Conservation (phyloP, 1,284 basidiomycete genomes). For the Trichosporon sp. region DNA sequence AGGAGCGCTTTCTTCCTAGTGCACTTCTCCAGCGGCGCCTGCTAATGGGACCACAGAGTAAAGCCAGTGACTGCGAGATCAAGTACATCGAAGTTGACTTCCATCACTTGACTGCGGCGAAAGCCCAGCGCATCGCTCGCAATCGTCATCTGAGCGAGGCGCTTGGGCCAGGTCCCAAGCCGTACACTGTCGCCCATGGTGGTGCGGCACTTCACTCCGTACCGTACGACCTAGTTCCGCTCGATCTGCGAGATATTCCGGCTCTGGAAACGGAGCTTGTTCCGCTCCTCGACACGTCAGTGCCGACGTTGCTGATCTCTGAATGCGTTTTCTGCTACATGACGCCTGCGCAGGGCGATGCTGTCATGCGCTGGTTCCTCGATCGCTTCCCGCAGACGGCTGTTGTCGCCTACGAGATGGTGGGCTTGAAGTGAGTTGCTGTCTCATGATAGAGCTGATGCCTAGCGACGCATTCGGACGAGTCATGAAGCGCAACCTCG, state of each 20-base stretch:
- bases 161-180: constrained; percentile 8
- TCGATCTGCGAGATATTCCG: constrained; percentile 58
- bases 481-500: constrained; percentile 80
- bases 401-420: constrained; percentile 80
- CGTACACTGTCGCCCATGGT: constrained; percentile 51
- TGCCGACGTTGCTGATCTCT: constrained; percentile 76
- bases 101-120: constrained; percentile 70
- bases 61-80: neutral
- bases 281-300: constrained; percentile 56
- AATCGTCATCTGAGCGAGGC: constrained; percentile 56
- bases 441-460: neutral
- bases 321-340: constrained; percentile 94
- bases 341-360: constrained; percentile 56
- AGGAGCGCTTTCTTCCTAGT: too few species aligned
- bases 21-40: too few species aligned
- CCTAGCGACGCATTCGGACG: constrained; percentile 67
- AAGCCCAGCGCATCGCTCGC: constrained; percentile 73
- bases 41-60: neutral
- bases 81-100: constrained; percentile 88
- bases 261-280: constrained; percentile 19
- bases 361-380: constrained; percentile 69
- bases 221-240: constrained; percentile 67
- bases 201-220: constrained; percentile 62
- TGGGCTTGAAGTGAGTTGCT: constrained; percentile 56
- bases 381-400: constrained; percentile 51